Evolutionary conservation across 495 filamentous ascomycete genomes (phyloP).

Genomic region (Annulohypoxylon stygium): DNA sequence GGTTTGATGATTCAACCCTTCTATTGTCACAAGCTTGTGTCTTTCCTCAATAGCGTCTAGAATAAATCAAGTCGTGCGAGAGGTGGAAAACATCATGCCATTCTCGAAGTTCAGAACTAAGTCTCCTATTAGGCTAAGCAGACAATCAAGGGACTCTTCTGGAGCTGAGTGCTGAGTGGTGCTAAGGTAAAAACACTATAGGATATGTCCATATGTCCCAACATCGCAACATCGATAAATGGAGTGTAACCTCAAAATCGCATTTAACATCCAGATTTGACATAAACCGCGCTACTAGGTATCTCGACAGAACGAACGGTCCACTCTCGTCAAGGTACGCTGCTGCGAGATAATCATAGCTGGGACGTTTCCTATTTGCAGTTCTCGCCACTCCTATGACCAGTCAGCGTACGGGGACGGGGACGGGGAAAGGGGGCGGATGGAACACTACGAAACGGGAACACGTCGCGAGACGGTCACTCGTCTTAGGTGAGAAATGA

Average conservation of each 20-base stretch:
- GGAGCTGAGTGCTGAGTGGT: neutral
- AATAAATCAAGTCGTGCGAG: slow-evolving; percentile 9
- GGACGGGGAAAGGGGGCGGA: slow-evolving; percentile 30
- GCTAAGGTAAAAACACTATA: neutral
- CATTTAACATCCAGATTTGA: neutral
- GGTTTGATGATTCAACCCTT: slow-evolving; percentile 13
- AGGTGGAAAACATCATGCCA: neutral
- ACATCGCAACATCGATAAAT: neutral
- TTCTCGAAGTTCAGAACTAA: neutral
- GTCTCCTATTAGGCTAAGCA: slow-evolving; percentile 4
- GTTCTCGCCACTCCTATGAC: slow-evolving; percentile 21
- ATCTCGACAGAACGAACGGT: slow-evolving; percentile 11
- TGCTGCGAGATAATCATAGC: slow-evolving; percentile 23
- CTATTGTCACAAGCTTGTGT: slow-evolving; percentile 23
- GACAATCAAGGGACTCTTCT: neutral
- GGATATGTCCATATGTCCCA: too few relatives aligned
- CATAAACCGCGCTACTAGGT: neutral
- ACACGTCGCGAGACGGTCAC: slow-evolving; percentile 36
- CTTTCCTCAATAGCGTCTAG: slow-evolving; percentile 14
- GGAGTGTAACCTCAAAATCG: neutral
- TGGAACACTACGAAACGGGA: slow-evolving; percentile 45
- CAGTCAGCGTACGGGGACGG: slow-evolving; percentile 16
- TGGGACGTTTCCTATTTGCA: slow-evolving; percentile 31
- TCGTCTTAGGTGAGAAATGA: slow-evolving; percentile 46
- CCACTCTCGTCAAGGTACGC: slow-evolving; percentile 14